Evolutionary conservation across 345 rosid genomes (phyloP), one percentile per base, ranked within the genome.

Genomic region (Salix viminalis): DNA sequence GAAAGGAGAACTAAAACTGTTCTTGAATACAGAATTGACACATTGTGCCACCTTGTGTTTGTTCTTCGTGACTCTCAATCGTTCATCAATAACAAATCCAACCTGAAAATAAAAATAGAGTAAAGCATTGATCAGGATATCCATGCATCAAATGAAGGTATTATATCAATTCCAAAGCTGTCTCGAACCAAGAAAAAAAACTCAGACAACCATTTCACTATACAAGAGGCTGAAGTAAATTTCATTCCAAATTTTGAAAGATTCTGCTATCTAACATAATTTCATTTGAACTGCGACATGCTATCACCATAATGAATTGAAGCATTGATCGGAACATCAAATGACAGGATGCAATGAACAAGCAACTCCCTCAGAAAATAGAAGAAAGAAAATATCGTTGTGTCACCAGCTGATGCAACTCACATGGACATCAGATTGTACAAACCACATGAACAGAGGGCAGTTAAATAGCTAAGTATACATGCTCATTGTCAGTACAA

Each of bases 31-130:
- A 28, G 5, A 24, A 62, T 5, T 42, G 69, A 41, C 16, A 60
- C 41, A 46, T 54, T 65, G 77, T 70, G 61, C 77, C 65, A 92
- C 99, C 97, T 92, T 95, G 84, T 92, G 93, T 71, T 92, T 95
- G 84, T 86, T 89, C 76, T 87, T 92, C 85, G 88, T 88, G 65
- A 83, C 75, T 70, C 91, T 87, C 77, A 92, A 79, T 15, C 97
- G 97, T 82, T 95, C 99, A 82, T 92, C 96, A 65, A 89, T 87
- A 76, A 91, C 94, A 86, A 92, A 95, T 32, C 91, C 78, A 72
- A 95, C 91, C 99, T 95, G 89, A 78, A 77, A 61, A 70, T 12
- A 50, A 66, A 21, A 69, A 16, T n/a, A 39, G 65, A 41, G 58
- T 32, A 66, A 15, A 34, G 52, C 42, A 56, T 65, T 15, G 48